phyloP scores from a whole-genome alignment of 73 alveolate species.

The Symbiodinium pilosum region DNA sequence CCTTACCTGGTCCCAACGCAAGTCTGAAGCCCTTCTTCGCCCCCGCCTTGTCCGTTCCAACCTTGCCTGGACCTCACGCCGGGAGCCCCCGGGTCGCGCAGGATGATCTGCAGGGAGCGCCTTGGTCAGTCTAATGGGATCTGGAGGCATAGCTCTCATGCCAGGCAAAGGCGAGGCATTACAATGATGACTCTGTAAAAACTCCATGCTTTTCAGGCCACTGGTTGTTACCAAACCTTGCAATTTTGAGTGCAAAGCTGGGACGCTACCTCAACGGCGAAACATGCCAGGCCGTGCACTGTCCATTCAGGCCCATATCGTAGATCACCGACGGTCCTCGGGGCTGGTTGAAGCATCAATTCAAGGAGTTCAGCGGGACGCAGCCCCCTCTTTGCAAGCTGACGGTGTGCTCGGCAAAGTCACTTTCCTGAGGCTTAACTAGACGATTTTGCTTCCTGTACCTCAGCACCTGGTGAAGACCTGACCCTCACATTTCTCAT shows the following conservation, averaged over 20 bases:
- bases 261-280: background rate
- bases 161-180: background rate
- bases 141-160: background rate
- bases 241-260: background rate
- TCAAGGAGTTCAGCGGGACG: background rate
- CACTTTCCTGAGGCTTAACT: too few species aligned
- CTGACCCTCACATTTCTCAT: too few species aligned
- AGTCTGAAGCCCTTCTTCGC: too few species aligned
- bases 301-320: conserved; percentile 78
- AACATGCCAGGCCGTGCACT: background rate
- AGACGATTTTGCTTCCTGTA: too few species aligned
- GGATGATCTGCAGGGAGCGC: conserved; percentile 39
- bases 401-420: too few species aligned
- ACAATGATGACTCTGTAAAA: too few species aligned
- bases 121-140: background rate
- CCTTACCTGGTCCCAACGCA: too few species aligned
- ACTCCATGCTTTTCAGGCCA: background rate
- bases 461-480: too few species aligned
- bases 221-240: background rate
- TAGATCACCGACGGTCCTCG: conserved; percentile 61
- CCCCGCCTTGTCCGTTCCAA: too few species aligned
- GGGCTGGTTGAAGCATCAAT: too few species aligned
- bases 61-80: background rate
- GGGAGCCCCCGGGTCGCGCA: conserved; percentile 28
- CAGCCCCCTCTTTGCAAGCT: too few species aligned